phyloP scores from a whole-genome alignment of 169 alveolate species.

The Cryptosporidium felis region DNA sequence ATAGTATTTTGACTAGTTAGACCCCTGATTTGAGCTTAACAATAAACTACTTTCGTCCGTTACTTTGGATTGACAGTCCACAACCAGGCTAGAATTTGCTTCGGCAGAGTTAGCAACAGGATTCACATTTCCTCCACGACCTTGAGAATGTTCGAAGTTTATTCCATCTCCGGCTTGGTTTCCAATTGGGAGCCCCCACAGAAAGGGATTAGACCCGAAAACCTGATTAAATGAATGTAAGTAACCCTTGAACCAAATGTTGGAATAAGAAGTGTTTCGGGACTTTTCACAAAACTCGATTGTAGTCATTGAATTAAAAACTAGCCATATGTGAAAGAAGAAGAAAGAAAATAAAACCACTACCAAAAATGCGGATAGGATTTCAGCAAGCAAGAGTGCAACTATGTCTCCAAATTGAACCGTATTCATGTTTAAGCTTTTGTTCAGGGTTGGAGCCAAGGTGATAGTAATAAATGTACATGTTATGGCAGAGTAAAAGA shows the following conservation, averaged over 20 bases:
- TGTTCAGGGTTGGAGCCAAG: conserved; percentile 76
- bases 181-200: conserved; percentile 77
- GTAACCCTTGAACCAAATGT: conserved; percentile 76
- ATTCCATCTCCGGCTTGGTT: conserved; percentile 77
- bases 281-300: conserved; percentile 88
- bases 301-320: conserved; percentile 81
- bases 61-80: conserved; percentile 15
- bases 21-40: conserved; percentile 7
- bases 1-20: not conserved
- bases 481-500: conserved; percentile 80
- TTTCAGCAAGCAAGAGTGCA: conserved; percentile 82
- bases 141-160: conserved; percentile 31
- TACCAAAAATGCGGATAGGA: conserved; percentile 78
- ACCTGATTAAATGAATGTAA: conserved; percentile 72
- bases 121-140: not conserved
- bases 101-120: not conserved
- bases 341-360: conserved; percentile 79
- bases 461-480: conserved; percentile 77
- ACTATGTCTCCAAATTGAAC: conserved; percentile 76
- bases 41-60: conserved; percentile 36
- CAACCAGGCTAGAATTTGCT: conserved; percentile 3
- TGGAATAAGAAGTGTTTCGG: conserved; percentile 65
- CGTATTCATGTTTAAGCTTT: not conserved
- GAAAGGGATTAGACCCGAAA: conserved; percentile 76
- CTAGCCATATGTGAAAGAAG: conserved; percentile 82